Evolutionary conservation across 2,329 filamentous ascomycete genomes (phyloP), one percentile per base, ranked within the genome.

Genomic region (Boeremia lycopersici): DNA sequence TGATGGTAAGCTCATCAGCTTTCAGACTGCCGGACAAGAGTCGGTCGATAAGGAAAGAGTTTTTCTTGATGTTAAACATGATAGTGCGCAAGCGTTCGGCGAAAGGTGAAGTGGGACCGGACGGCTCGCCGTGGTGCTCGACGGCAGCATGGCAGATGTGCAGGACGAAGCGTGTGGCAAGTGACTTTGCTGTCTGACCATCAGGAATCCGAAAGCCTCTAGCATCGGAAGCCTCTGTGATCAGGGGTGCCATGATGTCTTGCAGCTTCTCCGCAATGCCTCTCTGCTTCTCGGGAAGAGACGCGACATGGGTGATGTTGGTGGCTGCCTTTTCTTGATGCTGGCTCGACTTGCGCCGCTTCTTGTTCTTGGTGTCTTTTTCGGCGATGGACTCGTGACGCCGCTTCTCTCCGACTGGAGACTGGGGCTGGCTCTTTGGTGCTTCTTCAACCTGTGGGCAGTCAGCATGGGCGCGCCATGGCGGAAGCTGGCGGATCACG

Each of bases 1-100:
- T 97, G 47, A 85, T 84, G n/a, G 91, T 90, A 40, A 99, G 81
- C 52, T 86, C 85, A n/a, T 88, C 80, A 0, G 93, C 86, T 6
- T 87, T 85, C 31, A 97, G 79, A 29, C 82, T 85, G 47, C 86
- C 85, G 58, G 84, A 84, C n/a, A 98, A 79, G 48, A 99, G 79
- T 35, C 89, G 86, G 67, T 88, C 84, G 47, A 89, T 85, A 39
- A 99, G 81, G 63, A 91, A 86, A 49, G 86, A 78, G 73, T 99
- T 99, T 70, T 87, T 88, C 82, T 96, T 96, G 57, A 97, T 81
- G 76, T 98, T 98, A 76, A 90, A 90, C 43, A 86, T 80, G 62
- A 99, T 84, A 39, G 88, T 86, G 60, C 91, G 87, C 65, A 92
- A 84, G 75, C 96, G 85, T 48, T 76, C 71, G 60, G 77, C 80